phyloP scores from a whole-genome alignment of 2,329 filamentous ascomycete genomes.

The Paecilomyces niveus region DNA sequence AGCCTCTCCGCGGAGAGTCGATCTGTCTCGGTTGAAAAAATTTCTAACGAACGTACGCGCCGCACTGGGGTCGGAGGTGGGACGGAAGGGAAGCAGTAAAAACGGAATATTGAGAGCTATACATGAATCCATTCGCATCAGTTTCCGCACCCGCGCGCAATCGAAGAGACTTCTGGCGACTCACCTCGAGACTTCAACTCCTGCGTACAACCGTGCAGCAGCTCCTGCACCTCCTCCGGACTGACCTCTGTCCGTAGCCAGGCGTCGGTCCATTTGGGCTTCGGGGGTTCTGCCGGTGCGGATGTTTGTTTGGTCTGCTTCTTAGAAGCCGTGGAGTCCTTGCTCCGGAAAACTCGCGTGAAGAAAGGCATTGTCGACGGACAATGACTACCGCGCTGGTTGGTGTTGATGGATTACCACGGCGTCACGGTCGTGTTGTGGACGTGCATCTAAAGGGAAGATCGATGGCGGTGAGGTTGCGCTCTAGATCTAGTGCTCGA shows the following conservation, averaged over 20 bases:
- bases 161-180: conserved; percentile 24
- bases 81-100: conserved; percentile 86
- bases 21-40: conserved; percentile 69
- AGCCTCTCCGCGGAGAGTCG: conserved; percentile 57
- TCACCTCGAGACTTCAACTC: conserved; percentile 93
- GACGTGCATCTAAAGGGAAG: not conserved
- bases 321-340: conserved; percentile 62
- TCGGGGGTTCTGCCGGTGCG: conserved; percentile 50
- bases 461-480: not conserved
- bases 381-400: not conserved
- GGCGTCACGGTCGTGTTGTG: not conserved
- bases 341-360: conserved; percentile 62
- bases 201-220: conserved; percentile 74
- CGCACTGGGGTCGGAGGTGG: conserved; percentile 82
- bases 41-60: conserved; percentile 88
- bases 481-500: not conserved
- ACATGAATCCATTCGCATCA: conserved; percentile 8
- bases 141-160: conserved; percentile 12
- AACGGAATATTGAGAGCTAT: conserved; percentile 84
- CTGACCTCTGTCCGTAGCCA: conserved; percentile 77
- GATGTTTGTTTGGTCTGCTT: conserved; percentile 45
- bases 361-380: conserved; percentile 47
- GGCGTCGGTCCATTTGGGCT: conserved; percentile 79
- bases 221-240: conserved; percentile 83
- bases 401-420: not conserved